phyloP scores from a whole-genome alignment of 495 filamentous ascomycete species.

The Penicillium paradoxum region DNA sequence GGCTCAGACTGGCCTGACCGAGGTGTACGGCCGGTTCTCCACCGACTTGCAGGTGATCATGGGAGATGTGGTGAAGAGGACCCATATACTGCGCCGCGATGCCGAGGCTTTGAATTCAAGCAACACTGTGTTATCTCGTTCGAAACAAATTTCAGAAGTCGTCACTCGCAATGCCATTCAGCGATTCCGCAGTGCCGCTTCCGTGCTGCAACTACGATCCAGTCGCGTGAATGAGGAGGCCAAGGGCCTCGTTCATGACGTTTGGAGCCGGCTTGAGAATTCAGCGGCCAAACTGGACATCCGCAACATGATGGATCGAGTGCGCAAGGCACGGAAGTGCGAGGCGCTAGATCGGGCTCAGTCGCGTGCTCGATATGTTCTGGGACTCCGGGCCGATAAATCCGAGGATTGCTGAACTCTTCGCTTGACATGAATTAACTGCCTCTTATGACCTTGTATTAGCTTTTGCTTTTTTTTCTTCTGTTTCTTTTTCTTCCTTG shows the following conservation, averaged over 20 bases:
- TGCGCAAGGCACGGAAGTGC: constrained; percentile 29
- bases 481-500: background rate
- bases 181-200: constrained; percentile 29
- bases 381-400: constrained; percentile 19
- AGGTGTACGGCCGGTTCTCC: constrained; percentile 42
- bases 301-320: constrained; percentile 25
- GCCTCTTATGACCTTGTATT: constrained; percentile 1
- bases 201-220: constrained; percentile 27
- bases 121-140: constrained; percentile 30
- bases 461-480: background rate
- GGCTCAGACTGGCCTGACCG: constrained; percentile 39
- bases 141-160: constrained; percentile 35
- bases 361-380: constrained; percentile 31
- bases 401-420: constrained; percentile 6
- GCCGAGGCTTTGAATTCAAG: constrained; percentile 24
- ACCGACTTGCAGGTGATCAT: constrained; percentile 48
- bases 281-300: constrained; percentile 27
- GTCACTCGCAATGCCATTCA: constrained; percentile 34
- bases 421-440: background rate
- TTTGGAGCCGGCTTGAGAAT: constrained; percentile 27
- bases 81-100: constrained; percentile 33
- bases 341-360: constrained; percentile 37
- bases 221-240: constrained; percentile 29
- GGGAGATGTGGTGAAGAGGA: constrained; percentile 43
- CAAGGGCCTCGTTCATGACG: constrained; percentile 24